Conservation (phyloP, 257 asterid species). For the Prunella vulgaris region DNA sequence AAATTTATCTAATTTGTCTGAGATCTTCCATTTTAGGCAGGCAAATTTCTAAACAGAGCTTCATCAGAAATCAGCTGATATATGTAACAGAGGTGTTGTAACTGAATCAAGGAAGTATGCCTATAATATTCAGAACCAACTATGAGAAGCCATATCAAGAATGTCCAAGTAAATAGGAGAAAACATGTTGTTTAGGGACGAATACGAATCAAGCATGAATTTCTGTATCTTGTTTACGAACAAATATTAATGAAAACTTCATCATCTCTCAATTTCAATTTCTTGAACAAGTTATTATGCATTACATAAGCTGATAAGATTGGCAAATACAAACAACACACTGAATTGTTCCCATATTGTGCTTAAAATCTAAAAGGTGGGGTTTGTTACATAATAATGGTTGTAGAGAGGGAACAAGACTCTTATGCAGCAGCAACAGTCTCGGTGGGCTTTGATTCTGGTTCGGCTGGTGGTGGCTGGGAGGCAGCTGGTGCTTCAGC, state of each 20-base stretch:
- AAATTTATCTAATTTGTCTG: neutral
- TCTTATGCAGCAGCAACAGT: constrained; percentile 39
- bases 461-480: constrained; percentile 20
- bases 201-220: neutral
- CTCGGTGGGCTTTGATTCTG: constrained; percentile 37
- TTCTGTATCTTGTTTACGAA: neutral
- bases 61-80: constrained; percentile 11
- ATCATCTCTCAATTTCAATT: constrained; percentile 6
- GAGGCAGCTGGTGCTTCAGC: constrained; percentile 17
- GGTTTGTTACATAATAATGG: neutral
- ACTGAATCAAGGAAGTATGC: neutral
- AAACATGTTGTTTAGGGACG: neutral
- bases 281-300: constrained; percentile 24
- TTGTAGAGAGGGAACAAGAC: neutral
- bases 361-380: constrained; percentile 19
- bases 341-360: constrained; percentile 13
- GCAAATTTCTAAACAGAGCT: constrained; percentile 4
- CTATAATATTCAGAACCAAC: neutral
- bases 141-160: neutral
- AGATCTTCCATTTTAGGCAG: constrained; percentile 19
- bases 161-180: neutral
- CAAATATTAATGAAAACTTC: neutral
- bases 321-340: constrained; percentile 22
- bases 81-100: neutral
- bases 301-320: constrained; percentile 13